Percentiles rank a stretch among this genome's conserved stretches.
These are phyloP conservation scores for Tetradesmus lagerheimii DNA, from an alignment of 139 green algal species.

Conservation along the genomic window DNA sequence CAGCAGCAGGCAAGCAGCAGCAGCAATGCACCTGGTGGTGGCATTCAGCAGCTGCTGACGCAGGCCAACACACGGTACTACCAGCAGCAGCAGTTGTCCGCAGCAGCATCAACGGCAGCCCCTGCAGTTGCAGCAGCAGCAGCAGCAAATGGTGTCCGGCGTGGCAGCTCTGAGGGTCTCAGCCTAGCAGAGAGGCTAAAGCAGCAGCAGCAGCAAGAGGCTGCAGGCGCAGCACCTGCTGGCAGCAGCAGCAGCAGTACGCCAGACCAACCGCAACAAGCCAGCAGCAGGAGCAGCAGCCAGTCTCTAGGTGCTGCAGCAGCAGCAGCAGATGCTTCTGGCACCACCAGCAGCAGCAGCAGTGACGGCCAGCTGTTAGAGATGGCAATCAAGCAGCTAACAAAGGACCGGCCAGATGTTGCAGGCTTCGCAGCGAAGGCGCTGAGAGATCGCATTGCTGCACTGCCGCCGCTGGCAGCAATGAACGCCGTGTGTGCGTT, in stretches of 20 bases:
- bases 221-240: not conserved
- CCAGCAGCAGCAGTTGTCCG: not conserved
- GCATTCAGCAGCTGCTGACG: not conserved
- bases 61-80: not conserved
- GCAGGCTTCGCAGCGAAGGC: no score
- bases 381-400: not conserved
- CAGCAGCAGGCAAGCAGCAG: not conserved
- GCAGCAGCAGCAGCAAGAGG: not conserved
- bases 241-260: not conserved
- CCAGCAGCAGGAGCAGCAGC: not conserved
- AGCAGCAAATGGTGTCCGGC: not conserved
- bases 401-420: not conserved
- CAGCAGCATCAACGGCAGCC: not conserved
- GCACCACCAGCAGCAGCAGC: not conserved
- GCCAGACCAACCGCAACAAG: not conserved
- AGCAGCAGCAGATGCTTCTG: not conserved
- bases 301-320: no score
- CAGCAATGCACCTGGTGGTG: not conserved
- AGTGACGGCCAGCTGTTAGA: not conserved
- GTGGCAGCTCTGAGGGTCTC: not conserved
- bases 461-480: not conserved
- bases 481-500: not conserved
- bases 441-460: not conserved
- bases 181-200: not conserved
- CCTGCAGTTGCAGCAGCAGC: not conserved